Evolutionary conservation across 2,329 filamentous ascomycete genomes (phyloP), one percentile per base, ranked within the genome.

Genomic region (Colletotrichum orchidophilum): DNA sequence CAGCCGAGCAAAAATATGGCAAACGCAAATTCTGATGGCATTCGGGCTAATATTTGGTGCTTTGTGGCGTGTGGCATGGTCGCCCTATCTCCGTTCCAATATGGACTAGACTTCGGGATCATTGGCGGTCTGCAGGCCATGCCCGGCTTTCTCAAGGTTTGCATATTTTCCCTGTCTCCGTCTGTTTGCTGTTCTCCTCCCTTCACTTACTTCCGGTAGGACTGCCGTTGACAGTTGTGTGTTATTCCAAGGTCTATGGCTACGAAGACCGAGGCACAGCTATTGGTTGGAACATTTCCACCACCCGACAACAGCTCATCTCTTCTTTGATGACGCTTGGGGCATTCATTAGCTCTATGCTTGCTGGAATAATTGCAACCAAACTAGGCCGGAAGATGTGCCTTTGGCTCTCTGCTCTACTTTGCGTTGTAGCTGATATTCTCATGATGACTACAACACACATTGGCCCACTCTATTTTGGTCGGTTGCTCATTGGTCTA

Each of bases 381-480:
- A 46, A 21, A 46, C 21, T 46, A 8, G 39, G 39, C n/a, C 18
- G 39, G 18, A 46, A 46, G 39, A 46, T 46, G 39, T 46, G 39
- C 39, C 39, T 46, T n/a, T 46, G 39, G 39, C 39, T 46, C 39
- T 46, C 39, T 46, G n/a, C 39, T 18, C 3, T 46, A 9, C 39
- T 46, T 4, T 46, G 39, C 12, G 21, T 46, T 21, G 18, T 46
- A 46, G 39, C 39, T 18, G 21, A 46, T n/a, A 46, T 46, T 8
- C 39, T 46, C 39, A 46, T 46, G 39, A 46, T 46, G 39, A 46
- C 84, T 3, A 88, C 86, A 0, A 83, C 81, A 7, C 77, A 80
- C 66, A 88, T 90, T 46, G 86, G 82, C 18, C 86, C 83, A 1
- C 83, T 90, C 5, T 90, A 90, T 67, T 82, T 83, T 27, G 88